A percentile compares a stretch with the other conserved stretches of the same genome.
Evolutionary conservation across 2,329 filamentous ascomycete genomes (phyloP).

Genomic region (Microdochium paspali): DNA sequence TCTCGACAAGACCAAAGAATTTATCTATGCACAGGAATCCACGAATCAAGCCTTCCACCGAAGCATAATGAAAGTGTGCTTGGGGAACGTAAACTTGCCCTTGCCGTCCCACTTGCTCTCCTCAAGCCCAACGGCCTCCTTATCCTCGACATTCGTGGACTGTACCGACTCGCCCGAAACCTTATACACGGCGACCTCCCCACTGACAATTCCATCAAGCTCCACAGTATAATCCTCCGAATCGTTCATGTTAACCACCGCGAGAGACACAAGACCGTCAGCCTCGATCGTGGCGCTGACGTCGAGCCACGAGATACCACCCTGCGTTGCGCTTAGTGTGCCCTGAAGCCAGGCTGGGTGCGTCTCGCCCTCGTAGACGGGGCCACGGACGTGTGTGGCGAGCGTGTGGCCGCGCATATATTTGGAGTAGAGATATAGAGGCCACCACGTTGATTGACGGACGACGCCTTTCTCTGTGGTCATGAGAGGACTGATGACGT

Average conservation of each 20-base stretch:
- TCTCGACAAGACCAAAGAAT: not conserved
- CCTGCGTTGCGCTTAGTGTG: constrained; percentile 40
- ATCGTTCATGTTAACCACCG: constrained; percentile 64
- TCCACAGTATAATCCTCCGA: constrained; percentile 47
- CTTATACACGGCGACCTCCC: constrained; percentile 49
- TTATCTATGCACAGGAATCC: too few species aligned
- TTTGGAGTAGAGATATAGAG: constrained; percentile 56
- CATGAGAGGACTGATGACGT: constrained; percentile 71
- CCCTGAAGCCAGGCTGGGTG: constrained; percentile 55
- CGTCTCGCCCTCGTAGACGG: constrained; percentile 58
- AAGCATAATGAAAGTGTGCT: constrained; percentile 62
- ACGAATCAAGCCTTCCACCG: constrained; percentile 31
- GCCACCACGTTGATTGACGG: constrained; percentile 70
- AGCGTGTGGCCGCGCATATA: constrained; percentile 69
- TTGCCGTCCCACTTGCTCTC: constrained; percentile 56
- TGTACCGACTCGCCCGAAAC: constrained; percentile 49
- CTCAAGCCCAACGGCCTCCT: constrained; percentile 51
- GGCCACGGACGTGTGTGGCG: constrained; percentile 52
- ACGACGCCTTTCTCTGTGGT: constrained; percentile 54
- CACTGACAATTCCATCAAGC: constrained; percentile 43
- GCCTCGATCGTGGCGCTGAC: constrained; percentile 51
- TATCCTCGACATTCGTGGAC: constrained; percentile 52
- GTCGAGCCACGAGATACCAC: constrained; percentile 58
- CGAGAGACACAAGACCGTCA: constrained; percentile 54
- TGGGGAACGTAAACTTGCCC: constrained; percentile 55